Base-by-base conservation (phyloP, 768 basidiomycete species). In the Boletus edulis region DNA sequence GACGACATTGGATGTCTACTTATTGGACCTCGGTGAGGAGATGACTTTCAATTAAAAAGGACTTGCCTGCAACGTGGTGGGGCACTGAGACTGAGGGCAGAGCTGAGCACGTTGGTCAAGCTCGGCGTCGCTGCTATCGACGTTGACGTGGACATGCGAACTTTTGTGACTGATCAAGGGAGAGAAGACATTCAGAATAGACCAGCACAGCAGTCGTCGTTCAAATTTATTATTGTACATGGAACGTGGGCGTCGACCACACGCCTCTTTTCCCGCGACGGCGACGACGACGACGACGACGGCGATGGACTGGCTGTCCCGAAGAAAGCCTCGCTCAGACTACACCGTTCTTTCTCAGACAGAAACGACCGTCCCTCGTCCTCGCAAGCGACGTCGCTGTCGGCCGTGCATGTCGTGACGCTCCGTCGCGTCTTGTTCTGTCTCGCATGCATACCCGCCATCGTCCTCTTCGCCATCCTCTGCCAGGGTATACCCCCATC, bases 401-500 rank as follows among this genome's bases (percentile, higher is more conserved):
- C 58, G 62, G 5, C 27, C 9, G 27, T 29, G 27, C 27, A 29
- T 29, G 27, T 58, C 24, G 49, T 59, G 51, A 66, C 72, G 5
- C 49, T 72, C 20, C 67, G 72, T 4, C 69, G 74, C 8, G n/a
- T 69, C 6, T 34, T 71, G 12, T 4, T 68, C 17, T 56, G 57
- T 24, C 24, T 73, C 29, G 48, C 62, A 8, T 52, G 58, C 10
- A 20, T 63, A 0, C 63, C 62, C 0, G 39, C 74, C 20, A 17
- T 76, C 38, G 54, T 62, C 43, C 9, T 74, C n/a, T 49, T 65
- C 11, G 63, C 70, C 32, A 54, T 78, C 10, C 49, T 72, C 49
- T 62, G 54, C 31, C 72, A 69, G 44, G 77, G 77, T 13, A 59
- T 78, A 0, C 77, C 78, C 10, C 76, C 77, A 2, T 69, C 59